phyloP scores from a whole-genome alignment of 208 protist species.

The Zelonia costaricensis region DNA sequence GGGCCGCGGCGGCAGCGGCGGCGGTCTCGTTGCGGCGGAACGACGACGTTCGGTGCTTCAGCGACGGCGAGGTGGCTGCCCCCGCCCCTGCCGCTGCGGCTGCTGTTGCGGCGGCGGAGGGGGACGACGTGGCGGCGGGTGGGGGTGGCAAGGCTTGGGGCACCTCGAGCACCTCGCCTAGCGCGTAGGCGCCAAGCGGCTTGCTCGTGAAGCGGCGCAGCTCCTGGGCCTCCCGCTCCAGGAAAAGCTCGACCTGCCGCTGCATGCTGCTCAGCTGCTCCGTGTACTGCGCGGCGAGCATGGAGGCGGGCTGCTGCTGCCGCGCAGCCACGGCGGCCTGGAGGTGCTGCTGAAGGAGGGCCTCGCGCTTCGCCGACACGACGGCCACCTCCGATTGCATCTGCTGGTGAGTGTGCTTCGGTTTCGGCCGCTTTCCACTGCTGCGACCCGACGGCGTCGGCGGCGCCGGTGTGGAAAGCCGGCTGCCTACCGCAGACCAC shows the following conservation, averaged over 20 bases:
- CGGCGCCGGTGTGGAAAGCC: not conserved
- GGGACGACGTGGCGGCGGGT: conserved; percentile 1
- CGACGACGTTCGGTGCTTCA: conserved; percentile 5
- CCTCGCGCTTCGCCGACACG: conserved; percentile 30
- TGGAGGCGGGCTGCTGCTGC: conserved; percentile 44
- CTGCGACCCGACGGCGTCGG: not conserved
- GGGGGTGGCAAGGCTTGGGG: too few relatives aligned
- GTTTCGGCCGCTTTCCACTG: conserved; percentile 15
- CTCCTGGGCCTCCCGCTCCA: conserved; percentile 41
- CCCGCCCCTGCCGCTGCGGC: not conserved
- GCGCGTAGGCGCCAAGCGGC: conserved; percentile 53
- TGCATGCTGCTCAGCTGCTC: conserved; percentile 37
- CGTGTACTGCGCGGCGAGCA: conserved; percentile 29
- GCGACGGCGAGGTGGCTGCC: not conserved
- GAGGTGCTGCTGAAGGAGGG: conserved; percentile 40
- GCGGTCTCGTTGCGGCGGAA: not conserved
- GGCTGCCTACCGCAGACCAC: not conserved
- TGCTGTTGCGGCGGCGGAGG: not conserved
- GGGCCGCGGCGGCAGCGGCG: conserved; percentile 2
- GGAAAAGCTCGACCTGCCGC: conserved; percentile 30
- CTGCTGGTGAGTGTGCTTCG: conserved; percentile 24
- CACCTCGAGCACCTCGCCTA: conserved; percentile 63
- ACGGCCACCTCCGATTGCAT: conserved; percentile 26
- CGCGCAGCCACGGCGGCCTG: conserved; percentile 30
- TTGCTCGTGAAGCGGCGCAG: conserved; percentile 57